Evolutionary conservation across 2,329 filamentous ascomycete species (phyloP).

Genomic region (Stachybotrys chartarum): DNA sequence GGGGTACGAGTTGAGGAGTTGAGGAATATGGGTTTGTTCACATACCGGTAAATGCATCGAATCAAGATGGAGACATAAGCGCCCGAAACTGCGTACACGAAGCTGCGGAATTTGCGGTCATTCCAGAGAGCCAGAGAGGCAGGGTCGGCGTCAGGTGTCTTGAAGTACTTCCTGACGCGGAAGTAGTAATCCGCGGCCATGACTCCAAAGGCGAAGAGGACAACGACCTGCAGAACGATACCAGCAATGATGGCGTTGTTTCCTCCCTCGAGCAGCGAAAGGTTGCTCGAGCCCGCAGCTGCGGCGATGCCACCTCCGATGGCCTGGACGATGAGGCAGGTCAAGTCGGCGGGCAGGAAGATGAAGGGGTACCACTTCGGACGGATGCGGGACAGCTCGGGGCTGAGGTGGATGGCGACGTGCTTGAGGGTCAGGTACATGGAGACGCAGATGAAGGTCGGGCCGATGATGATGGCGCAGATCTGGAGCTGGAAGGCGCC

Average conservation of each 20-base stretch:
- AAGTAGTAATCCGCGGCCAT: slow-evolving; percentile 38
- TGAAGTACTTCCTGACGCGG: slow-evolving; percentile 32
- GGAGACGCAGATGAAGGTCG: slow-evolving; percentile 53
- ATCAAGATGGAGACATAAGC: slow-evolving; percentile 40
- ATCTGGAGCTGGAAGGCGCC: slow-evolving; percentile 52
- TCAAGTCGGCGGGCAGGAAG: slow-evolving; percentile 53
- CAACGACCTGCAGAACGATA: slow-evolving; percentile 45
- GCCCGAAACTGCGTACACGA: slow-evolving; percentile 33
- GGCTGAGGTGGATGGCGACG: slow-evolving; percentile 41
- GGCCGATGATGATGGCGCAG: slow-evolving; percentile 50
- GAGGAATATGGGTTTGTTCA: slow-evolving; percentile 1
- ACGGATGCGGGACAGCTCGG: slow-evolving; percentile 41
- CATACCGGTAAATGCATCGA: slow-evolving; percentile 49
- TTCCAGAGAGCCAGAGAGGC: slow-evolving; percentile 31
- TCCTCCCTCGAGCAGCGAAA: slow-evolving; percentile 32
- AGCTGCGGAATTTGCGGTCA: slow-evolving; percentile 33
- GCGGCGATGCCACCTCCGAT: slow-evolving; percentile 50
- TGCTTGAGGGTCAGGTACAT: slow-evolving; percentile 61
- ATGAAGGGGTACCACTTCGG: slow-evolving; percentile 47
- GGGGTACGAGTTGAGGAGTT: neutral
- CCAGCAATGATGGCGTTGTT: slow-evolving; percentile 48
- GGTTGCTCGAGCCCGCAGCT: slow-evolving; percentile 32
- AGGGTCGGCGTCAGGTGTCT: slow-evolving; percentile 16
- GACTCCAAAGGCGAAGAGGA: slow-evolving; percentile 38
- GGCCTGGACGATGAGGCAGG: slow-evolving; percentile 52